phyloP scores from a whole-genome alignment of 352 stramenopile species.

The Phytophthora pistaciae region DNA sequence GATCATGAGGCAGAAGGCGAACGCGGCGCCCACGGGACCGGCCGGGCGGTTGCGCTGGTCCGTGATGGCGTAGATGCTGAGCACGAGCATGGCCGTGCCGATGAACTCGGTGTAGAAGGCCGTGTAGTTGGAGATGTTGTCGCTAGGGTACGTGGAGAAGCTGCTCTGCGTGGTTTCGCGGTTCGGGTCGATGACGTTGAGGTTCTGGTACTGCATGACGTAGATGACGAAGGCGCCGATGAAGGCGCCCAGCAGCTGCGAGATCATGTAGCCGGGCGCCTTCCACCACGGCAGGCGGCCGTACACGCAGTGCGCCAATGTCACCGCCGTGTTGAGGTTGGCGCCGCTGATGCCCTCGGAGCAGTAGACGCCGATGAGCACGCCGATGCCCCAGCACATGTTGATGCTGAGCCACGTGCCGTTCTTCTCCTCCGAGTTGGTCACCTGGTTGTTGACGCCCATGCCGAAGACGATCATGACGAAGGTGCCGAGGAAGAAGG shows the following conservation, averaged over 20 bases:
- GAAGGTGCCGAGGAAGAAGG: slow-evolving; percentile 56
- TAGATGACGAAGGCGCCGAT: slow-evolving; percentile 45
- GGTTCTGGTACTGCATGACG: slow-evolving; percentile 54
- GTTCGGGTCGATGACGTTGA: slow-evolving; percentile 55
- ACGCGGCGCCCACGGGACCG: slow-evolving; percentile 29
- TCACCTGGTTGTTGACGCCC: slow-evolving; percentile 60
- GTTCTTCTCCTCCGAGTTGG: slow-evolving; percentile 45
- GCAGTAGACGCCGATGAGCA: slow-evolving; percentile 53
- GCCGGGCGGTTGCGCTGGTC: slow-evolving; percentile 55
- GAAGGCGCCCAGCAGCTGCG: slow-evolving; percentile 54
- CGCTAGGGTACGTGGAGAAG: slow-evolving; percentile 54
- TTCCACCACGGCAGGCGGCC: slow-evolving; percentile 46
- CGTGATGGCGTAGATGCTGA: slow-evolving; percentile 55
- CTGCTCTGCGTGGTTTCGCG: slow-evolving; percentile 41
- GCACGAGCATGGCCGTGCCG: slow-evolving; percentile 55
- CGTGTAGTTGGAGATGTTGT: slow-evolving; percentile 49
- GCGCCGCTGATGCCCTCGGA: slow-evolving; percentile 48
- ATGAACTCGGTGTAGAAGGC: slow-evolving; percentile 65
- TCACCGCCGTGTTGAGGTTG: slow-evolving; percentile 65
- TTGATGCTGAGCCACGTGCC: slow-evolving; percentile 68
- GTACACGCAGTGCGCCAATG: slow-evolving; percentile 49
- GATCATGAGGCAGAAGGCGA: slow-evolving; percentile 53
- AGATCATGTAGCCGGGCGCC: slow-evolving; percentile 49
- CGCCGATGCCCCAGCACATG: slow-evolving; percentile 16
- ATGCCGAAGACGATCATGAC: slow-evolving; percentile 61